Evolutionary conservation across 768 basidiomycete species (phyloP), one percentile per base, ranked within the genome.

Genomic region (Pisolithus microcarpus): DNA sequence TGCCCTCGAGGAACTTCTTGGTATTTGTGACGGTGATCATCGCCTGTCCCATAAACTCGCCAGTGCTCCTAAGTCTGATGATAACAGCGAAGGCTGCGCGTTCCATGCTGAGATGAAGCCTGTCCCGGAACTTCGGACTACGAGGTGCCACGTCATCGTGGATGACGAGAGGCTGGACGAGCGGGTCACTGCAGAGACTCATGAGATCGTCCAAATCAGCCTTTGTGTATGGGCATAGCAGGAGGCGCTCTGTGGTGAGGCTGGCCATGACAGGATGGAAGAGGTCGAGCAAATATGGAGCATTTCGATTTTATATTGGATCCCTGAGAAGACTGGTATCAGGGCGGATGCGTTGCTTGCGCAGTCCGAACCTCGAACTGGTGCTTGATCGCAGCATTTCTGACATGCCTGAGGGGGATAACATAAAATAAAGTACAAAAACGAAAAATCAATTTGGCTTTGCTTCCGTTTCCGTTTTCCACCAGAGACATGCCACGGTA

Each of bases 31-130:
- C 58, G 45, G 53, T 58, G 21, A 72, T 30, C 38, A 59, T 58
- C 37, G 67, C 57, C 13, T 65, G 59, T 19, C 72, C 71, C 30
- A 72, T 50, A 52, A 71, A 68, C 38, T 57, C 65, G 48, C 53
- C 58, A 18, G 61, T 62, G 38, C 58, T 61, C 38, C 62, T 63
- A 21, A 58, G 55, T 21, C 59, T 60, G 53, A 70, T 51, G 49
- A 72, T 53, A 13, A 52, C 53, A 38, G 58, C 56, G 48, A 73
- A 61, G 31, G 58, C 55, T 18, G 67, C 65, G 24, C 43, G 50
- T 15, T 62, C 52, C 57, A 65, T 63, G 16, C 56, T 58, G 13
- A 44, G 30, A 31, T 57, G 54, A 43, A 68, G 52, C 18, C n/a
- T 31, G 1, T 56, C 59, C 39, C 37, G 53, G 55, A 63, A 48